These are phyloP conservation scores for Monsonia emarginata DNA, from an alignment of 441 rosid genomes.

Conservation along the genomic window DNA sequence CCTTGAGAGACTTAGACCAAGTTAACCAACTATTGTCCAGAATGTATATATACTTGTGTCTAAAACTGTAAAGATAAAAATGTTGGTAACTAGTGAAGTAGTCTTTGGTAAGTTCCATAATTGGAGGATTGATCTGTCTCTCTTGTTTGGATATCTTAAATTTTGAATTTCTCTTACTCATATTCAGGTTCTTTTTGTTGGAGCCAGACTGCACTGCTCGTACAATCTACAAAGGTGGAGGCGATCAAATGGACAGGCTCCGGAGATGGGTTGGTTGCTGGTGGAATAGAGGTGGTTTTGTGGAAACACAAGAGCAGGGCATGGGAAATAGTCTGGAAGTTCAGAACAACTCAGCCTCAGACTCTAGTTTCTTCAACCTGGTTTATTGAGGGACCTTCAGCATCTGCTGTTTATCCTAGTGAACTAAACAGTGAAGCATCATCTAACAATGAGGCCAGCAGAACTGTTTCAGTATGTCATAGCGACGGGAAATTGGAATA, in stretches of 20 bases:
- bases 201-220: slow-evolving; percentile 85
- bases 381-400: slow-evolving; percentile 69
- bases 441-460: slow-evolving; percentile 27
- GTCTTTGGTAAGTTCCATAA: background rate
- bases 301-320: slow-evolving; percentile 69
- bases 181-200: slow-evolving; percentile 99
- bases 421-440: slow-evolving; percentile 28
- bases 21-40: background rate
- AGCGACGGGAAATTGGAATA: slow-evolving; percentile 36
- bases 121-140: background rate
- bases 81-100: background rate
- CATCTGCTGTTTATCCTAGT: slow-evolving; percentile 43
- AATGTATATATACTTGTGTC: background rate
- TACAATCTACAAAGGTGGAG: slow-evolving; percentile 62
- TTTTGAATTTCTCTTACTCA: slow-evolving; percentile 40
- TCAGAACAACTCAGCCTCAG: slow-evolving; percentile 46
- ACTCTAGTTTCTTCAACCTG: slow-evolving; percentile 77
- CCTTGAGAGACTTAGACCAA: background rate
- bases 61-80: background rate
- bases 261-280: slow-evolving; percentile 74
- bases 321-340: slow-evolving; percentile 93
- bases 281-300: slow-evolving; percentile 62
- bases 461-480: slow-evolving; percentile 43
- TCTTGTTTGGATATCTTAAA: slow-evolving; percentile 29
- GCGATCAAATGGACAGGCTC: slow-evolving; percentile 82